Base-by-base conservation (phyloP, 805 yeast genomes). In the Myxozyma udenii region DNA sequence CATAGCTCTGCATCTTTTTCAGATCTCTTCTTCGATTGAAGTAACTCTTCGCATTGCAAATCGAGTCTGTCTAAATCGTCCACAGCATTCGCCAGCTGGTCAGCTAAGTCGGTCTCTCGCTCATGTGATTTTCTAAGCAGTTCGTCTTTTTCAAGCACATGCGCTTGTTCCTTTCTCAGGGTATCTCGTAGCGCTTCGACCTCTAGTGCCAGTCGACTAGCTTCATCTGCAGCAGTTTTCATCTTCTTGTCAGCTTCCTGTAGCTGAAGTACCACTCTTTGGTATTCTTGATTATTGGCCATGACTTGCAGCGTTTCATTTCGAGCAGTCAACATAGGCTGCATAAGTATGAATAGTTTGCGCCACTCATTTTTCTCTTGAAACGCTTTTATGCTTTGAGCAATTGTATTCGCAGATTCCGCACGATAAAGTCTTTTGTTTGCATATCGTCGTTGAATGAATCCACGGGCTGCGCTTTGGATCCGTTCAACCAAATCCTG, bases 311-410 rank as follows among this genome's bases (percentile, higher is more conserved):
- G 59, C 43, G 80, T 77, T 50, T 81, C 83, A 21, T 79, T 77
- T 4, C 83, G 77, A 41, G 83, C 86, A 53, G 74, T 80, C 28
- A 89, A 69, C 38, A 89, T 66, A 1, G 98, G 98, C 60, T 85
- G 87, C 60, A 91, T 71, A 48, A 79, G 78, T 19, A 80, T 72
- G 53, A 82, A 81, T 41, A 93, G 71, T 45, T 76, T 78, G 68
- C 86, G 85, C 98, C 98, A 93, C 18, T 85, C 85, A 64, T 81
- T 82, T 9, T 73, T 65, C 41, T 72, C 68, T 41, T 61, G 61
- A 11, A 81, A 64, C 0, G 74, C 67, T 30, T 70, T 66, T 61
- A 93, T 77, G 38, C 86, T 84, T 48, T 74, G 73, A 46, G 84
- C 80, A 37, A 93, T 69, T 1, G 84, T 72, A 52, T 81, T 81